These are phyloP conservation scores for Jatropha curcas DNA, from an alignment of 345 rosid genomes.

Conservation along the genomic window DNA sequence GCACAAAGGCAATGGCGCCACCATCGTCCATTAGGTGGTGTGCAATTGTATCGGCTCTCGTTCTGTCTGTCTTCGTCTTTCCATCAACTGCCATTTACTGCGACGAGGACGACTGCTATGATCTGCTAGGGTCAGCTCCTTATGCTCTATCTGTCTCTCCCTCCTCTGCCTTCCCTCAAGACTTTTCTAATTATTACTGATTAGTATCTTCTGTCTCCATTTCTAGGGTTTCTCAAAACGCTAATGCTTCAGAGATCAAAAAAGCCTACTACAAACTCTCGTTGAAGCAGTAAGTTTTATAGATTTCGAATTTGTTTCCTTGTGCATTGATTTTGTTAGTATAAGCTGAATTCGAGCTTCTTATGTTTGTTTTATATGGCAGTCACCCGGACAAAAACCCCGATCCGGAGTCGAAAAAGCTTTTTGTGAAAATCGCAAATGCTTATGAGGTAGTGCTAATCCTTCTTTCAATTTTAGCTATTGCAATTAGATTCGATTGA, in stretches of 20 bases:
- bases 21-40: conserved; percentile 56
- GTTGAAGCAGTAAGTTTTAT: conserved; percentile 60
- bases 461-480: not conserved
- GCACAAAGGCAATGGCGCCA: conserved; percentile 53
- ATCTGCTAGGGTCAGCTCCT: conserved; percentile 70
- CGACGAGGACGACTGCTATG: conserved; percentile 97
- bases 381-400: conserved; percentile 98
- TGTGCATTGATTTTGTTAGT: not conserved
- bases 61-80: conserved; percentile 41
- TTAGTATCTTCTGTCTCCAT: conserved; percentile 3
- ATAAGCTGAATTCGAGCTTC: not conserved
- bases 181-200: not conserved
- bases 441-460: conserved; percentile 79
- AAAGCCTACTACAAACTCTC: conserved; percentile 95
- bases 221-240: conserved; percentile 77
- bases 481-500: not conserved
- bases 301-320: not conserved
- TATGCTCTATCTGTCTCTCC: not conserved
- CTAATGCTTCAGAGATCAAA: conserved; percentile 90
- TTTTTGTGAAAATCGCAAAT: conserved; percentile 89
- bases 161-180: too few relatives aligned
- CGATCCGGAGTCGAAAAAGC: conserved; percentile 89
- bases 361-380: conserved; percentile 5
- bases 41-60: conserved; percentile 31
- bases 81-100: conserved; percentile 84